Evolutionary conservation across 306 rosid species (phyloP).

Genomic region (Acmispon strigosus): DNA sequence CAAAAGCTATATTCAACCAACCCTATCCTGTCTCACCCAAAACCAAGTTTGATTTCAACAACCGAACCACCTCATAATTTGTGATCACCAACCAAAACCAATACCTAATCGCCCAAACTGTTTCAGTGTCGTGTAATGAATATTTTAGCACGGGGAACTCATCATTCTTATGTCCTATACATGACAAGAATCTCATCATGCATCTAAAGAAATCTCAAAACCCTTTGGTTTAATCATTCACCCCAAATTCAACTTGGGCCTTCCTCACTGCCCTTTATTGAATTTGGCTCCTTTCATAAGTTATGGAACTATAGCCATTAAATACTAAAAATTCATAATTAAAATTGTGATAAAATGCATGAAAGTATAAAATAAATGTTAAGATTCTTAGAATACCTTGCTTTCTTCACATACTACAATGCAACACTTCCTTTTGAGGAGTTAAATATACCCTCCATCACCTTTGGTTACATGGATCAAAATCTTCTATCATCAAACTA

Average conservation of each 20-base stretch:
- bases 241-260: too few relatives aligned
- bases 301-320: too few relatives aligned
- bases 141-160: background rate
- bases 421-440: background rate
- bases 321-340: too few relatives aligned
- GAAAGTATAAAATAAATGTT: too few relatives aligned
- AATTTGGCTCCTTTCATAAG: too few relatives aligned
- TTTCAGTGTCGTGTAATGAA: background rate
- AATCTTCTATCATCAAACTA: too few relatives aligned
- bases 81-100: conserved; percentile 10
- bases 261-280: too few relatives aligned
- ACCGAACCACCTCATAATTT: conserved; percentile 20
- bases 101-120: background rate
- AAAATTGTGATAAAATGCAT: too few relatives aligned
- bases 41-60: conserved; percentile 12
- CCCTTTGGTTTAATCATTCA: background rate
- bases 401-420: background rate
- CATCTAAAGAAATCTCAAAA: background rate
- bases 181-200: background rate
- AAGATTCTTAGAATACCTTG: too few relatives aligned
- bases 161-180: background rate
- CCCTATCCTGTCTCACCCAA: background rate
- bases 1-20: conserved; percentile 1
- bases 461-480: too few relatives aligned
- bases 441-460: background rate